These are phyloP conservation scores for Penicilliopsis zonata DNA, from an alignment of 495 filamentous ascomycete species.

Conservation along the genomic window DNA sequence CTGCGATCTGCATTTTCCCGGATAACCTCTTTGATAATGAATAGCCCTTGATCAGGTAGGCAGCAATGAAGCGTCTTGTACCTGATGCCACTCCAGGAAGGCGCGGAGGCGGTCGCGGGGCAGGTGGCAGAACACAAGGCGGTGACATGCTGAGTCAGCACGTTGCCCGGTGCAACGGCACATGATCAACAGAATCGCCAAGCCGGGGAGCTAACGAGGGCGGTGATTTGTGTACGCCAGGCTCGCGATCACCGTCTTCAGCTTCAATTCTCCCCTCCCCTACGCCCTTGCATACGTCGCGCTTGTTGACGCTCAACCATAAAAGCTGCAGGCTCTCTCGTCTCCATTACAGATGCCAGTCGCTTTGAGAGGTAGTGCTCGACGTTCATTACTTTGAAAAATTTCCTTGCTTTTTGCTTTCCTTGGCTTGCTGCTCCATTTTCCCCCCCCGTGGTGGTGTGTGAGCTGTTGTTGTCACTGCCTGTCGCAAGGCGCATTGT, in stretches of 20 bases:
- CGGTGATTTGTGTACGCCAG: background rate
- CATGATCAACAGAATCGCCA: conserved; percentile 11
- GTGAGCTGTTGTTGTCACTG: too few relatives aligned
- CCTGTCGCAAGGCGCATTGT: conserved; percentile 6
- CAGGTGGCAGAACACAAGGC: conserved; percentile 11
- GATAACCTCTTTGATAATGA: background rate
- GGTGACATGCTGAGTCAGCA: conserved; percentile 18
- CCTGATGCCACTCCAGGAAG: too few relatives aligned
- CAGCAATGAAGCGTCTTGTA: too few relatives aligned
- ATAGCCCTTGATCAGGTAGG: background rate
- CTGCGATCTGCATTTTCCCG: conserved; percentile 35
- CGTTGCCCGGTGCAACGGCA: conserved; percentile 24
- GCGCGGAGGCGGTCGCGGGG: conserved; percentile 1
- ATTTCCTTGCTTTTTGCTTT: conserved; percentile 15
- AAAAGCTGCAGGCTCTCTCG: conserved; percentile 9
- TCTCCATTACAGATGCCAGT: conserved; percentile 11
- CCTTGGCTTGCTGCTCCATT: background rate
- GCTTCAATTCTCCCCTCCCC: conserved; percentile 1
- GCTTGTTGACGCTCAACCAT: conserved; percentile 7
- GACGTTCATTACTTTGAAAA: conserved; percentile 1
- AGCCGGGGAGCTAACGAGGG: background rate
- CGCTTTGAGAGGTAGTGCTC: background rate
- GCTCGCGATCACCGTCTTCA: background rate
- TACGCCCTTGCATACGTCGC: conserved; percentile 13
- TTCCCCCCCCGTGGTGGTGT: too few relatives aligned